phyloP scores from a whole-genome alignment of 2,329 filamentous ascomycete genomes.

The Penicillium sp. region DNA sequence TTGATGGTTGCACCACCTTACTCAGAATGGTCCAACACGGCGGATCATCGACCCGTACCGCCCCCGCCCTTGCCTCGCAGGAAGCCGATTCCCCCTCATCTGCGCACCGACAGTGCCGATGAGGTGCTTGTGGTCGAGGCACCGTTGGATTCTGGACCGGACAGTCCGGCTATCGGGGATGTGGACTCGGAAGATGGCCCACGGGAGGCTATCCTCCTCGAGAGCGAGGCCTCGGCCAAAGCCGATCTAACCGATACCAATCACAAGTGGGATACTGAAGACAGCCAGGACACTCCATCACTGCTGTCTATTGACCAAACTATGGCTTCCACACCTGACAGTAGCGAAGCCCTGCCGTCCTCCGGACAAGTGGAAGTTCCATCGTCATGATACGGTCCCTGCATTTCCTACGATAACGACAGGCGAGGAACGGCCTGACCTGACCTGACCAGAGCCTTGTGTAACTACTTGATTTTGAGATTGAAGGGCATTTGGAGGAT shows the following conservation, averaged over 20 bases:
- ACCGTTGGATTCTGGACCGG: conserved; percentile 59
- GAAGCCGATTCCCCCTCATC: conserved; percentile 31
- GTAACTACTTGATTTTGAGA: background rate
- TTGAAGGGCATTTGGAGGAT: background rate
- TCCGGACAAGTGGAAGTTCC: conserved; percentile 3
- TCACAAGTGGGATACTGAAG: conserved; percentile 2
- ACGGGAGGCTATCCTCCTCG: background rate
- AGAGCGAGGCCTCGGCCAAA: conserved; percentile 10
- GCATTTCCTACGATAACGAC: background rate
- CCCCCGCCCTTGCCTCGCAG: conserved; percentile 53
- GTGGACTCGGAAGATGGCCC: conserved; percentile 11
- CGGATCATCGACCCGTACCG: conserved; percentile 37
- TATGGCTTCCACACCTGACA: background rate
- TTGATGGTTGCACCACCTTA: conserved; percentile 46
- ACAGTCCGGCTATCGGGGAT: conserved; percentile 33
- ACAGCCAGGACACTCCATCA: conserved; percentile 1
- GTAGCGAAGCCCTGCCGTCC: background rate
- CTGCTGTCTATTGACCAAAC: conserved; percentile 8
- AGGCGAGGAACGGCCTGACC: background rate
- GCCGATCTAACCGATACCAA: background rate
- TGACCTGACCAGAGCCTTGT: background rate
- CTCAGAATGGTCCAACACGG: conserved; percentile 30
- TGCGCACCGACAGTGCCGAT: conserved; percentile 40
- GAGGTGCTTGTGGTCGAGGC: conserved; percentile 66
- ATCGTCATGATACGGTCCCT: conserved; percentile 4